Conservation (phyloP, 129 eudicot genomes). For the Solidago caesia region DNA sequence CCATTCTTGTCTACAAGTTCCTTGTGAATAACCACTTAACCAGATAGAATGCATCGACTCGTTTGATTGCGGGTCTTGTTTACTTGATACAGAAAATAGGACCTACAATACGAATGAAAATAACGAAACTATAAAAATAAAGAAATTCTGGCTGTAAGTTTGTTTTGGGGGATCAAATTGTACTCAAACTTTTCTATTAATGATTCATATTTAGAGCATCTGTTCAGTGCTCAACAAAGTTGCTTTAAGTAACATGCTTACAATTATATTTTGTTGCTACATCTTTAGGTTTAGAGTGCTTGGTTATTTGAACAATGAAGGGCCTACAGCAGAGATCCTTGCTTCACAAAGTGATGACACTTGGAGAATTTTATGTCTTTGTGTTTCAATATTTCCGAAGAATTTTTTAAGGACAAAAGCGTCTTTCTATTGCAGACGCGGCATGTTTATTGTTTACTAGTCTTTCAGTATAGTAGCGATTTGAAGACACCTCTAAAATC, state of each 20-base stretch:
- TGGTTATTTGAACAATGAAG: slow-evolving; percentile 24
- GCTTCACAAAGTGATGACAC: slow-evolving; percentile 33
- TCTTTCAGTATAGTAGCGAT: background rate
- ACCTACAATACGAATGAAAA: background rate
- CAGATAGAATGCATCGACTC: too few relatives aligned
- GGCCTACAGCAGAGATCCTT: slow-evolving; percentile 36
- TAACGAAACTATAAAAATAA: background rate
- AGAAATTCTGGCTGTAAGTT: background rate
- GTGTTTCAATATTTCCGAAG: slow-evolving; percentile 17
- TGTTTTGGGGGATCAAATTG: slow-evolving; percentile 19
- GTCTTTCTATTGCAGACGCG: background rate
- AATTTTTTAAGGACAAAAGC: slow-evolving; percentile 6
- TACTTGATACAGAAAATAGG: background rate
- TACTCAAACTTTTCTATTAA: slow-evolving; percentile 1
- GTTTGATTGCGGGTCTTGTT: too few relatives aligned
- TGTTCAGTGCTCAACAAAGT: slow-evolving; percentile 13
- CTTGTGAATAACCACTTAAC: background rate
- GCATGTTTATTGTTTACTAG: background rate
- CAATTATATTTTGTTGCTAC: slow-evolving; percentile 20
- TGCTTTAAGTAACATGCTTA: slow-evolving; percentile 23
- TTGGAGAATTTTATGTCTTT: slow-evolving; percentile 18
- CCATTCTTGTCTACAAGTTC: slow-evolving; percentile 7
- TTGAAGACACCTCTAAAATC: too few relatives aligned
- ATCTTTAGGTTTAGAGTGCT: slow-evolving; percentile 28
- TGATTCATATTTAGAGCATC: slow-evolving; percentile 20